phyloP scores from a whole-genome alignment of 371 early-diverging fungal species.

The Globomyces sp. region DNA sequence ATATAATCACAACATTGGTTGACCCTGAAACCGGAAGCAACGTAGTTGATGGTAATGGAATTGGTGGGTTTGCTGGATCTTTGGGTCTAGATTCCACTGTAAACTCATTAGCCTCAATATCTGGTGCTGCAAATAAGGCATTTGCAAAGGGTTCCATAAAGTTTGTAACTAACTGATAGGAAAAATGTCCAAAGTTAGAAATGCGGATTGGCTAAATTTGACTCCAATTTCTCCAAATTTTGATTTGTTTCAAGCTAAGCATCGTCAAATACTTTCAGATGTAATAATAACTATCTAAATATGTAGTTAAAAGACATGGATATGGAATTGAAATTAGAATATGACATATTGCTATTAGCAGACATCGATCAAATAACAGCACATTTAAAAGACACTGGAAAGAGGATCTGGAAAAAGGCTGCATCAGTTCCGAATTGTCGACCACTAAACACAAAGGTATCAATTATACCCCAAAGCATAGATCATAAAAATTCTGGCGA shows the following conservation, averaged over 20 bases:
- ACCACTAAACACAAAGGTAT: slow-evolving; percentile 17
- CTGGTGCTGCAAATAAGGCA: slow-evolving; percentile 15
- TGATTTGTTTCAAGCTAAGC: slow-evolving; percentile 8
- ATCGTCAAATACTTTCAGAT: not conserved
- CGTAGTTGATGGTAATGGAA: slow-evolving; percentile 13
- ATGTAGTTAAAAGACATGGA: slow-evolving; percentile 35
- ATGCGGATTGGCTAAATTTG: slow-evolving; percentile 41
- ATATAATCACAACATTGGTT: slow-evolving; percentile 16
- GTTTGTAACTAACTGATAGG: not conserved
- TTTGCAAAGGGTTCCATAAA: slow-evolving; percentile 6
- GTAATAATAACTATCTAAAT: too few species aligned
- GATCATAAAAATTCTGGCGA: slow-evolving; percentile 18
- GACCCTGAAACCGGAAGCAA: not conserved
- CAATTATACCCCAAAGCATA: slow-evolving; percentile 17
- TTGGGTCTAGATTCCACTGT: slow-evolving; percentile 17
- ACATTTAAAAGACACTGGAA: slow-evolving; percentile 41
- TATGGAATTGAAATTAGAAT: slow-evolving; percentile 46
- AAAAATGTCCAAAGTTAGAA: slow-evolving; percentile 27
- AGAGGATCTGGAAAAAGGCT: slow-evolving; percentile 35
- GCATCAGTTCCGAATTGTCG: slow-evolving; percentile 23
- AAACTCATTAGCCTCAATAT: slow-evolving; percentile 13
- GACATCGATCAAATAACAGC: slow-evolving; percentile 36
- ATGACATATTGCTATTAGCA: slow-evolving; percentile 40
- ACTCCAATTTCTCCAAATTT: not conserved
- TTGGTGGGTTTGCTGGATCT: slow-evolving; percentile 21